These are phyloP conservation scores for Trapa incisa DNA, from an alignment of 345 rosid genomes.

Conservation along the genomic window DNA sequence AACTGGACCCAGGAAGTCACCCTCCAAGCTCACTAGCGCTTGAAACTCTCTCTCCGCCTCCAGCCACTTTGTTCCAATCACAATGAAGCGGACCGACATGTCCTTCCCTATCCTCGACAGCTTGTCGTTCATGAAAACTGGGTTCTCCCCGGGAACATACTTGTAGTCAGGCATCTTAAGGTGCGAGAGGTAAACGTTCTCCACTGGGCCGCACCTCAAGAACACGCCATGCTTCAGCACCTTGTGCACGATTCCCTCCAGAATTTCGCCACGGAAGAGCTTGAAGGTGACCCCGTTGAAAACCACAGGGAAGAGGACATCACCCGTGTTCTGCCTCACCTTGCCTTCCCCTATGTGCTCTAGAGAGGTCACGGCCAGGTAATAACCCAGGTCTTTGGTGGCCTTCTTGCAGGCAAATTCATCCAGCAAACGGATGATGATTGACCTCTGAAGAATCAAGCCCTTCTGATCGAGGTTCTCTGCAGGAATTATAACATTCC, in stretches of 20 bases:
- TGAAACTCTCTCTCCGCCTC: conserved; percentile 78
- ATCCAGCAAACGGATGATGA: conserved; percentile 42
- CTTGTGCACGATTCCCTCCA: conserved; percentile 59
- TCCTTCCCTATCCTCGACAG: conserved; percentile 48
- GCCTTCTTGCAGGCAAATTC: conserved; percentile 55
- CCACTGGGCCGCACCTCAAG: conserved; percentile 58
- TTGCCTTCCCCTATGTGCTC: conserved; percentile 65
- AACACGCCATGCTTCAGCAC: conserved; percentile 79
- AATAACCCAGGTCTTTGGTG: conserved; percentile 65
- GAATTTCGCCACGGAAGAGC: conserved; percentile 64
- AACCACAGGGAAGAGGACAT: conserved; percentile 63
- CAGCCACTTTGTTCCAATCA: conserved; percentile 66
- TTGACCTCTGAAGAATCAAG: conserved; percentile 53
- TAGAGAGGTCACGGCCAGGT: conserved; percentile 39
- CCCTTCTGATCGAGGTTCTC: conserved; percentile 59
- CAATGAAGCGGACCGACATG: conserved; percentile 39
- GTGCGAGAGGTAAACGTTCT: conserved; percentile 44
- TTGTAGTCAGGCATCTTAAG: conserved; percentile 55
- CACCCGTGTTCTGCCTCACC: conserved; percentile 57
- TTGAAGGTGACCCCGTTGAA: conserved; percentile 71
- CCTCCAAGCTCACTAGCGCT: conserved; percentile 72
- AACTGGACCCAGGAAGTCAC: conserved; percentile 62
- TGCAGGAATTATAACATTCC: conserved; percentile 74
- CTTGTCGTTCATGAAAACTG: conserved; percentile 52
- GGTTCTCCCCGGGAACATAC: conserved; percentile 55